These are phyloP conservation scores for Fennellomyces sp. DNA, from an alignment of 371 early-diverging fungal genomes.

Conservation along the genomic window DNA sequence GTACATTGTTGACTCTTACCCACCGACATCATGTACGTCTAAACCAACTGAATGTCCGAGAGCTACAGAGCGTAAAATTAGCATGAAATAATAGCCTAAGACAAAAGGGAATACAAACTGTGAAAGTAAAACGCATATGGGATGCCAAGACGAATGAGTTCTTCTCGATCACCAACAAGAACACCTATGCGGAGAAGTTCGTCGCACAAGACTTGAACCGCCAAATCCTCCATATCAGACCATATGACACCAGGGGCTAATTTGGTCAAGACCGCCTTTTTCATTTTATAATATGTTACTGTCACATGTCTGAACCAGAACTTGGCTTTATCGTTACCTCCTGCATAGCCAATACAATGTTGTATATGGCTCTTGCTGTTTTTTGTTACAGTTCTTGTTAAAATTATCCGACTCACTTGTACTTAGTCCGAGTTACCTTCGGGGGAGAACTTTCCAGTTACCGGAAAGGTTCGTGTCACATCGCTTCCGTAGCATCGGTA, in stretches of 20 bases:
- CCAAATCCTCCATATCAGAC: slow-evolving; percentile 86
- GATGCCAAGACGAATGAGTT: slow-evolving; percentile 64
- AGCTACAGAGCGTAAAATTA: slow-evolving; percentile 19
- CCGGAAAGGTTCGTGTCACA: slow-evolving; percentile 89
- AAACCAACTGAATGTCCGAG: slow-evolving; percentile 71
- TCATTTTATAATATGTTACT: background rate
- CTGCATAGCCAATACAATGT: slow-evolving; percentile 84
- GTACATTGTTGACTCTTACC: too few species aligned
- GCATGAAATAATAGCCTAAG: background rate
- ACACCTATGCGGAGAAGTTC: slow-evolving; percentile 76
- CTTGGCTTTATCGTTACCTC: slow-evolving; percentile 52
- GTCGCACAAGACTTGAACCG: slow-evolving; percentile 64
- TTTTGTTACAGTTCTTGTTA: background rate
- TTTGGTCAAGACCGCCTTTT: slow-evolving; percentile 45
- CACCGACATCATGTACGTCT: slow-evolving; percentile 89
- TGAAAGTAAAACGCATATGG: slow-evolving; percentile 87
- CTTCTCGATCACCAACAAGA: slow-evolving; percentile 63
- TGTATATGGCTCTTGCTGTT: slow-evolving; percentile 70
- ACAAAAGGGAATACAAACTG: slow-evolving; percentile 44
- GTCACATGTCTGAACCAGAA: slow-evolving; percentile 23
- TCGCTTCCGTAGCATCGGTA: slow-evolving; percentile 83
- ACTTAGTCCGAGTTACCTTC: slow-evolving; percentile 38
- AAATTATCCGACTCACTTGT: background rate
- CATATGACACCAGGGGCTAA: slow-evolving; percentile 83
- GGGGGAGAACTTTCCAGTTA: slow-evolving; percentile 72